Evolutionary conservation across 495 filamentous ascomycete species (phyloP).

Genomic region (Hypoxylon crocopeplum): DNA sequence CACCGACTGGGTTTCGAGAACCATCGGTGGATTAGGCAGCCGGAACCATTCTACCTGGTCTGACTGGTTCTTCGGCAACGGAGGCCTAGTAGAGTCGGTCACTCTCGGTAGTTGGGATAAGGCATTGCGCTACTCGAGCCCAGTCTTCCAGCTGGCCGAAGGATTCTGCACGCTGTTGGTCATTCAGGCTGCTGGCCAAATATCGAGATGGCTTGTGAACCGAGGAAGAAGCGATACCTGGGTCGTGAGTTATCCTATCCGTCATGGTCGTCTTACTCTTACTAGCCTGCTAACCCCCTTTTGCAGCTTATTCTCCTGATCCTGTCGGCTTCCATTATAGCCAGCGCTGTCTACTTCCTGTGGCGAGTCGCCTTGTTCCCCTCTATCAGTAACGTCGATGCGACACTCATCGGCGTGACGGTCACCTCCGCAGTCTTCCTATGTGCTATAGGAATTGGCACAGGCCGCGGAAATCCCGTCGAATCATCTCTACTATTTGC

Average conservation of each 20-base stretch:
- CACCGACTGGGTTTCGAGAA: conserved; percentile 80
- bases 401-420: conserved; percentile 87
- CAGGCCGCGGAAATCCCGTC: conserved; percentile 92
- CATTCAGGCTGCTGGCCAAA: conserved; percentile 91
- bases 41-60: conserved; percentile 67
- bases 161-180: conserved; percentile 96
- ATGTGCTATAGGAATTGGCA: conserved; percentile 92
- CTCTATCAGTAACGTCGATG: conserved; percentile 91
- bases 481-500: conserved; percentile 96
- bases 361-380: conserved; percentile 95
- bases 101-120: conserved; percentile 90
- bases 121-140: conserved; percentile 88
- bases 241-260: conserved; percentile 73
- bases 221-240: conserved; percentile 89
- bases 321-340: conserved; percentile 86
- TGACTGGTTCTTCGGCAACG: conserved; percentile 84
- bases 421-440: conserved; percentile 91
- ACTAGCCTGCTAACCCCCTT: background rate
- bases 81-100: conserved; percentile 76
- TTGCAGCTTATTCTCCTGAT: conserved; percentile 84
- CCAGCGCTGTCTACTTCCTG: conserved; percentile 93
- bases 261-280: background rate
- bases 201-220: conserved; percentile 96
- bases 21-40: conserved; percentile 67
- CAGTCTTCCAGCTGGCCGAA: conserved; percentile 91